Evolutionary conservation across 2,329 filamentous ascomycete species (phyloP).

Genomic region (Epichloe gansuensis): DNA sequence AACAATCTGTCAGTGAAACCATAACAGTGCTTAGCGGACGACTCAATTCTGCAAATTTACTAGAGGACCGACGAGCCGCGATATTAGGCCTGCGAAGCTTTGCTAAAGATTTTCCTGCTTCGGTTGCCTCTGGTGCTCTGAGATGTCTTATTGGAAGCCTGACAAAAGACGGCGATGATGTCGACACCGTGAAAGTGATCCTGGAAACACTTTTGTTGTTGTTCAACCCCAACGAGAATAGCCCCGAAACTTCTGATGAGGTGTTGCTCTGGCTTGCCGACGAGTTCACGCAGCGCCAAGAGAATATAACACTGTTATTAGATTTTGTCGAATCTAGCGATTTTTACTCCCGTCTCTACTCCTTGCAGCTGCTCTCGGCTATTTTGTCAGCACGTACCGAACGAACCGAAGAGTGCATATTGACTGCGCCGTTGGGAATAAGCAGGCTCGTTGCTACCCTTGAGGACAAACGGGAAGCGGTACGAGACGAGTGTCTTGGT

Average conservation of each 20-base stretch:
- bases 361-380: slow-evolving; percentile 75
- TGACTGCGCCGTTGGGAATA: slow-evolving; percentile 78
- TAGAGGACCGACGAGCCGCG: slow-evolving; percentile 87
- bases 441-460: slow-evolving; percentile 72
- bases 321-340: slow-evolving; percentile 78
- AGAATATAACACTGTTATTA: slow-evolving; percentile 84
- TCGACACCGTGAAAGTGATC: slow-evolving; percentile 90
- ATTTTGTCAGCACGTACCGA: slow-evolving; percentile 79
- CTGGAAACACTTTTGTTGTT: slow-evolving; percentile 92
- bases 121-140: slow-evolving; percentile 85
- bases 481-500: slow-evolving; percentile 78
- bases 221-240: slow-evolving; percentile 59
- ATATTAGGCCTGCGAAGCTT: slow-evolving; percentile 91
- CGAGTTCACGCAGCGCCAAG: slow-evolving; percentile 94
- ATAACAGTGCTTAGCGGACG: slow-evolving; percentile 83
- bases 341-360: slow-evolving; percentile 85
- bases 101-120: slow-evolving; percentile 90
- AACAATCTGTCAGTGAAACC: slow-evolving; percentile 91
- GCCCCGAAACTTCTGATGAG: slow-evolving; percentile 88
- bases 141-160: slow-evolving; percentile 76
- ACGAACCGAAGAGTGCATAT: slow-evolving; percentile 86
- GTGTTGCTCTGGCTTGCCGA: slow-evolving; percentile 93
- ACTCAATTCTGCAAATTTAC: slow-evolving; percentile 74
- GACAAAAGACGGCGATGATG: slow-evolving; percentile 79
- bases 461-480: slow-evolving; percentile 73